phyloP scores from a whole-genome alignment of 805 yeast genomes.

The Saccharomycopsis malanga region DNA sequence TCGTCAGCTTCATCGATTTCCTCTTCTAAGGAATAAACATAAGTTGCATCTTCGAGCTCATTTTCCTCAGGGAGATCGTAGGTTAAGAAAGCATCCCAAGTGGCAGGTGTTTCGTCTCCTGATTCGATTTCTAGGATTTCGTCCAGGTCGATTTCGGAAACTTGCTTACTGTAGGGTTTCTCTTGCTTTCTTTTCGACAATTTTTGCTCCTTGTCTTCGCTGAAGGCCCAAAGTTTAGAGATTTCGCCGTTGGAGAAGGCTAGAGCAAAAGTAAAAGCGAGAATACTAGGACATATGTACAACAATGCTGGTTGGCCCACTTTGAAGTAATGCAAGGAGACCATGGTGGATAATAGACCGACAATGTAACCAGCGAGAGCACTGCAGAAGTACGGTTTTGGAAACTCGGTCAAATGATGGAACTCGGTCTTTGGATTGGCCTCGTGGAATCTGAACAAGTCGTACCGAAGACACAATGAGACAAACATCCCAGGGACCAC shows the following conservation, averaged over 20 bases:
- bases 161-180: conserved; percentile 13
- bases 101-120: conserved; percentile 6
- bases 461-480: conserved; percentile 48
- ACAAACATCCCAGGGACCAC: conserved; percentile 52
- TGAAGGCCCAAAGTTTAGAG: conserved; percentile 33
- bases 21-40: conserved; percentile 5
- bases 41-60: conserved; percentile 13
- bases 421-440: conserved; percentile 29
- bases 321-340: conserved; percentile 32
- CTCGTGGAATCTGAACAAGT: conserved; percentile 35
- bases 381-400: conserved; percentile 40
- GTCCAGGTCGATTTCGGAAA: conserved; percentile 6
- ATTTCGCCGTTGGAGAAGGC: conserved; percentile 40
- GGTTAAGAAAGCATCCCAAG: conserved; percentile 2
- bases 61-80: conserved; percentile 11
- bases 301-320: conserved; percentile 63
- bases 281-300: conserved; percentile 48
- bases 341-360: conserved; percentile 40
- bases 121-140: conserved; percentile 20
- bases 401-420: conserved; percentile 34
- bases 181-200: too few species aligned
- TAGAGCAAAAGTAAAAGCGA: conserved; percentile 29
- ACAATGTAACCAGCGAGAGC: conserved; percentile 41
- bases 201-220: conserved; percentile 23
- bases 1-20: conserved; percentile 7